These are phyloP conservation scores for Sporobolomyces pararoseus DNA, from an alignment of 768 basidiomycete species.

Conservation along the genomic window DNA sequence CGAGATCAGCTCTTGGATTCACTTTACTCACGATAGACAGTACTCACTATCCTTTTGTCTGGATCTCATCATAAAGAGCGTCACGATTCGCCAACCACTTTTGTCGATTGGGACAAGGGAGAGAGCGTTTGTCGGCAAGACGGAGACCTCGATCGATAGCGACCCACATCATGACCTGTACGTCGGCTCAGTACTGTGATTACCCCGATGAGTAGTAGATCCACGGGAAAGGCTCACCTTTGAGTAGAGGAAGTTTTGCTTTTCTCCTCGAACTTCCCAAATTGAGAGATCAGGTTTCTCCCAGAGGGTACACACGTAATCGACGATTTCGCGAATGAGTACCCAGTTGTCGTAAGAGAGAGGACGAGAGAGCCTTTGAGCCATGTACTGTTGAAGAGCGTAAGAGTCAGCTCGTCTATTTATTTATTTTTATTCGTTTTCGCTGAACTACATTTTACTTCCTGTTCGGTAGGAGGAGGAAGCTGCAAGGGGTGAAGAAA, in stretches of 20 bases:
- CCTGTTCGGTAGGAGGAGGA: too few relatives aligned
- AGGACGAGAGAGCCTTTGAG: constrained; percentile 45
- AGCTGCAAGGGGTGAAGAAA: too few relatives aligned
- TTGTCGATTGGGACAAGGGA: constrained; percentile 57
- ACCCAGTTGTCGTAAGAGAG: constrained; percentile 48
- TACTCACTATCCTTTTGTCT: constrained; percentile 66
- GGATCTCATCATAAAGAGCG: constrained; percentile 84
- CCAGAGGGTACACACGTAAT: constrained; percentile 59
- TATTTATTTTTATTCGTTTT: background rate
- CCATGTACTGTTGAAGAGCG: constrained; percentile 58
- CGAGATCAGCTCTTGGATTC: background rate
- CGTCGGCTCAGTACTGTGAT: background rate
- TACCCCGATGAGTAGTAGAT: background rate
- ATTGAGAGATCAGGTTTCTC: constrained; percentile 82
- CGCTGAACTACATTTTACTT: too few relatives aligned
- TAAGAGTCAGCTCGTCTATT: background rate
- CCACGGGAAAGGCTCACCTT: constrained; percentile 52
- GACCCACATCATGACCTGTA: constrained; percentile 59
- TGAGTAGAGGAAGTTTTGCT: constrained; percentile 48
- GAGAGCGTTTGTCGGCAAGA: constrained; percentile 86
- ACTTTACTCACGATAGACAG: too few relatives aligned
- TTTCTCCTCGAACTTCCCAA: constrained; percentile 78
- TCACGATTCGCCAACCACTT: constrained; percentile 76
- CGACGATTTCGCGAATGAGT: constrained; percentile 50
- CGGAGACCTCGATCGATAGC: constrained; percentile 92